phyloP scores from a whole-genome alignment of 2,329 filamentous ascomycete species.

The Fusarium veterinarium region DNA sequence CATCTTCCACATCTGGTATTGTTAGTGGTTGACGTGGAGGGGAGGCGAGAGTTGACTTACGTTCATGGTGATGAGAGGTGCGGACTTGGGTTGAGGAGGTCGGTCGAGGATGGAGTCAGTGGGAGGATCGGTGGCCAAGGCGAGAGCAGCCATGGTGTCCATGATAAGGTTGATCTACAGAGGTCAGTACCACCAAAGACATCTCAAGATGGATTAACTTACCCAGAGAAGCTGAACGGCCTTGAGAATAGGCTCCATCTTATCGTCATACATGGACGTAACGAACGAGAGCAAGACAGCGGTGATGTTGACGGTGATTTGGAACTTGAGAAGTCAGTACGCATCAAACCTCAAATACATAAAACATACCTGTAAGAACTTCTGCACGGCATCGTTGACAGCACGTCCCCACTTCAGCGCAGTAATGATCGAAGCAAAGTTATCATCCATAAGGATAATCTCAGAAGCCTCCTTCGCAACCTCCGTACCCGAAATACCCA shows the following conservation, averaged over 20 bases:
- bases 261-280: slow-evolving; percentile 77
- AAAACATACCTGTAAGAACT: slow-evolving; percentile 67
- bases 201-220: rapidly evolving
- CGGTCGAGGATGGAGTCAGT: slow-evolving; percentile 82
- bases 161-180: slow-evolving; percentile 80
- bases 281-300: slow-evolving; percentile 90
- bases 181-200: rapidly evolving
- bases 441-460: slow-evolving; percentile 89
- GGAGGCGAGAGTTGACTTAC: neutral
- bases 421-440: slow-evolving; percentile 86
- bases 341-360: rapidly evolving
- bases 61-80: slow-evolving; percentile 79
- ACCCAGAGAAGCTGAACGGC: slow-evolving; percentile 98
- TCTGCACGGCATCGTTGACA: slow-evolving; percentile 82
- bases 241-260: slow-evolving; percentile 81
- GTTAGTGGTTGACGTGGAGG: rapidly evolving
- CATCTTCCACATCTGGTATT: slow-evolving; percentile 91
- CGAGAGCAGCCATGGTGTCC: slow-evolving; percentile 92
- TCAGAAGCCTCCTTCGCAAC: slow-evolving; percentile 87
- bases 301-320: slow-evolving; percentile 91
- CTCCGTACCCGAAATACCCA: slow-evolving; percentile 86
- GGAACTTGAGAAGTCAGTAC: slow-evolving; percentile 57
- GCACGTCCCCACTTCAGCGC: slow-evolving; percentile 84
- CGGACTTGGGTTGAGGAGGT: slow-evolving; percentile 70
- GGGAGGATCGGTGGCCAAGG: slow-evolving; percentile 88